These are phyloP conservation scores for Beauveria pseudobassiana DNA, from an alignment of 2,329 filamentous ascomycete genomes.

Conservation along the genomic window DNA sequence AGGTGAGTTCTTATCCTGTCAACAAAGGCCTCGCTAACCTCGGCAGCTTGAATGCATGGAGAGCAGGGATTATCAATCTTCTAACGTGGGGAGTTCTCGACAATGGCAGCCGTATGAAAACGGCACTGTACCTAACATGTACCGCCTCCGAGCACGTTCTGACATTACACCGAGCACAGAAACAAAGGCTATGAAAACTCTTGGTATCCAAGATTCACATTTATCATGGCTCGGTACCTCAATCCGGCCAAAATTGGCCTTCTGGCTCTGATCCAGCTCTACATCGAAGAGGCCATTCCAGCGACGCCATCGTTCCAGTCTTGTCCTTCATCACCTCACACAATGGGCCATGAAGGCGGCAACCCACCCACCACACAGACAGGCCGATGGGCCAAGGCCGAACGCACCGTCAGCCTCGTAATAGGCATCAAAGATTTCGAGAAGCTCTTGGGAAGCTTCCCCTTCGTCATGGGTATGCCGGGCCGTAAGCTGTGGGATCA, in stretches of 20 bases:
- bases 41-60: no score
- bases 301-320: slow-evolving; percentile 63
- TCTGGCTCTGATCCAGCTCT: slow-evolving; percentile 73
- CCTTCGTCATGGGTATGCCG: slow-evolving; percentile 51
- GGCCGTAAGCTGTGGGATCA: slow-evolving; percentile 82
- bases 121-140: background rate
- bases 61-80: background rate
- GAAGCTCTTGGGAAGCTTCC: slow-evolving; percentile 44
- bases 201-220: background rate
- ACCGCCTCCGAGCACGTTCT: background rate
- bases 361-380: slow-evolving; percentile 21
- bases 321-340: slow-evolving; percentile 70
- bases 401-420: slow-evolving; percentile 43
- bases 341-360: slow-evolving; percentile 44
- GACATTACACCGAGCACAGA: background rate
- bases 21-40: no score
- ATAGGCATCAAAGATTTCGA: slow-evolving; percentile 53
- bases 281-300: slow-evolving; percentile 63
- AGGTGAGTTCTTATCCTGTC: no score
- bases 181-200: background rate
- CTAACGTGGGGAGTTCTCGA: no score
- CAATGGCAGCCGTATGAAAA: background rate
- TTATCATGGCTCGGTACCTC: slow-evolving; percentile 69
- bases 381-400: slow-evolving; percentile 40
- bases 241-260: slow-evolving; percentile 85